These are phyloP conservation scores for Trichothecium sympodiale DNA, from an alignment of 2,329 filamentous ascomycete species.

Conservation along the genomic window DNA sequence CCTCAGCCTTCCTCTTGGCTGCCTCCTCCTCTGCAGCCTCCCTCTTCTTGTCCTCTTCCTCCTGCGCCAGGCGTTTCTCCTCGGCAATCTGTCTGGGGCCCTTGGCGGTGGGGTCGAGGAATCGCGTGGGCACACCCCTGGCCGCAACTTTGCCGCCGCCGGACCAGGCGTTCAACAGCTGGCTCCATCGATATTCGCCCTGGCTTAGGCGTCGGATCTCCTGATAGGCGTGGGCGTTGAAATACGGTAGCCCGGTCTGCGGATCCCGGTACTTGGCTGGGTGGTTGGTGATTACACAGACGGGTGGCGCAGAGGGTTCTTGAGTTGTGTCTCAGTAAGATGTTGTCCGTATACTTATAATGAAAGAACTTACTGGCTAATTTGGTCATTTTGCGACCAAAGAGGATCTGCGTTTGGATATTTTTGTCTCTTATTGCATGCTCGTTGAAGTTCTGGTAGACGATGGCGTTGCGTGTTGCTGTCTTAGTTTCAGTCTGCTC, in stretches of 20 bases:
- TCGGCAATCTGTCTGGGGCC: conserved; percentile 3
- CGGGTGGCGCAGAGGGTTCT: conserved; percentile 40
- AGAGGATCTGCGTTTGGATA: conserved; percentile 47
- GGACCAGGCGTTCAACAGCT: conserved; percentile 71
- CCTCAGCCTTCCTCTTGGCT: conserved; percentile 5
- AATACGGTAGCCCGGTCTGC: conserved; percentile 70
- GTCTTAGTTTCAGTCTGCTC: conserved; percentile 14
- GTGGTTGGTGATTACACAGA: conserved; percentile 75
- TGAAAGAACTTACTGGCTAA: conserved; percentile 35
- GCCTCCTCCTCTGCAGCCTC: conserved; percentile 7
- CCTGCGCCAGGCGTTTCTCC: conserved; percentile 1
- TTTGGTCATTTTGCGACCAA: conserved; percentile 47
- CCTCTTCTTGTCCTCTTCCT: conserved; percentile 14
- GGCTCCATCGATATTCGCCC: conserved; percentile 75
- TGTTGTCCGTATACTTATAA: not conserved
- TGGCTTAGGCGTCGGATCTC: conserved; percentile 65
- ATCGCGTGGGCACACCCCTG: conserved; percentile 70
- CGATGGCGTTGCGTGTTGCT: conserved; percentile 46
- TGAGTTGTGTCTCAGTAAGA: conserved; percentile 5
- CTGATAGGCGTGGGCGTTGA: conserved; percentile 68
- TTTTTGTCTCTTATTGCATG: conserved; percentile 43
- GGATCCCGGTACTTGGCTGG: conserved; percentile 79
- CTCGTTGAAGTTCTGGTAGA: conserved; percentile 49
- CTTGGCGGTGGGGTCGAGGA: conserved; percentile 32
- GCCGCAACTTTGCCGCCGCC: conserved; percentile 56